A percentile compares a stretch with the other conserved stretches of the same genome.
These are phyloP conservation scores for Fraxinus sp. DNA, from an alignment of 305 asterid genomes.

Conservation along the genomic window DNA sequence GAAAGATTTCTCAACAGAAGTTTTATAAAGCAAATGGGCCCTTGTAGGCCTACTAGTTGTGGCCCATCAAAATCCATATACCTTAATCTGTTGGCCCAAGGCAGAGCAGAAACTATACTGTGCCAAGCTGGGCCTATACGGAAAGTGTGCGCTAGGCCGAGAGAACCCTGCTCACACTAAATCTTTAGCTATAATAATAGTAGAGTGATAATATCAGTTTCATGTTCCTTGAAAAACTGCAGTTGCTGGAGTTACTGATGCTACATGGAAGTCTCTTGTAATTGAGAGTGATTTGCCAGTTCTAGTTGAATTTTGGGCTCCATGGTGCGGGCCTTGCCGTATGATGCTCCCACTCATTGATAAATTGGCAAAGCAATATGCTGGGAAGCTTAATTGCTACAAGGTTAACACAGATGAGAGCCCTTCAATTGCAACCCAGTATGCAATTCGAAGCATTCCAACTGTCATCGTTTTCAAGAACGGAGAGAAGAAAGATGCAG, in stretches of 20 bases:
- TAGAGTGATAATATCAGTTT: neutral
- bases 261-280: conserved; percentile 58
- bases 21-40: neutral
- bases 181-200: neutral
- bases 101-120: neutral
- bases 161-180: no score
- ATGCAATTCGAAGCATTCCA: conserved; percentile 88
- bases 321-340: conserved; percentile 97
- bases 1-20: neutral
- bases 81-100: neutral
- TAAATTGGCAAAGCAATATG: conserved; percentile 63
- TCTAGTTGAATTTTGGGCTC: conserved; percentile 52
- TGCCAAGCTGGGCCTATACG: neutral
- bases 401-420: conserved; percentile 20
- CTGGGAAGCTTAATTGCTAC: conserved; percentile 73
- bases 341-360: conserved; percentile 79
- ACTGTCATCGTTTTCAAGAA: conserved; percentile 71
- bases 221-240: conserved; percentile 28
- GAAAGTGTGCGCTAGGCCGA: neutral
- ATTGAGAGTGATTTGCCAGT: conserved; percentile 44
- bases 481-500: conserved; percentile 85
- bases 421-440: conserved; percentile 69
- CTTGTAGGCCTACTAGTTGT: neutral
- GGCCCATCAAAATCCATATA: neutral
- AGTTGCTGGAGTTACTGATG: conserved; percentile 60